Conservation (phyloP, 495 filamentous ascomycete species). For the Penicillium tannophilum region DNA sequence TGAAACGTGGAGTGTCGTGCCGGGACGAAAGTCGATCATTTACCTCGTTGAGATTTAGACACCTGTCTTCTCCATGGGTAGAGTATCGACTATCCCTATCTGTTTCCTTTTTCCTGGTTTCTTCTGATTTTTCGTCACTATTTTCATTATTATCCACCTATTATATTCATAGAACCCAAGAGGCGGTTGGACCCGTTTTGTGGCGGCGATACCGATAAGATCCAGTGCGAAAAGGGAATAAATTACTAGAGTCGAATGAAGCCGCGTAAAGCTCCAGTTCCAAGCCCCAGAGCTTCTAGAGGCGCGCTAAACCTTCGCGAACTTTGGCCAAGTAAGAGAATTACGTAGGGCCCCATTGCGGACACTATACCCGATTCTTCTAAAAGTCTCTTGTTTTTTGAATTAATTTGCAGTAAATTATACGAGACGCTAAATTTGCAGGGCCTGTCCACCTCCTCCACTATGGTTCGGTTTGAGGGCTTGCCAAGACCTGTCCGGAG, state of each 20-base stretch:
- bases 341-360: conserved; percentile 3
- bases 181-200: too few species aligned
- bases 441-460: not conserved
- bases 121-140: not conserved
- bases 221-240: not conserved
- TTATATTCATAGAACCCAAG: not conserved
- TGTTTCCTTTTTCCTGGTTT: not conserved
- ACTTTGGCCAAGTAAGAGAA: not conserved
- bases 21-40: not conserved
- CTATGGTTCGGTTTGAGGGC: not conserved
- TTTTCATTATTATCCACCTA: conserved; percentile 1
- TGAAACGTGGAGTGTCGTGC: not conserved
- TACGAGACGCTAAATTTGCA: not conserved
- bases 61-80: not conserved
- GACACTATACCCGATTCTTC: conserved; percentile 3
- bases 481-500: conserved; percentile 5
- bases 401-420: conserved; percentile 1
- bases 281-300: conserved; percentile 2
- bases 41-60: not conserved
- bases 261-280: not conserved
- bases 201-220: not conserved
- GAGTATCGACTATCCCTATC: not conserved
- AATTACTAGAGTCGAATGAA: not conserved
- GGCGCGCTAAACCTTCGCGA: conserved; percentile 1
- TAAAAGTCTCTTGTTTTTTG: not conserved